A percentile compares a stretch with the other conserved stretches of the same genome.
Conservation (phyloP, 192 early-diverging fungal species). For the Coemansia reversa region DNA sequence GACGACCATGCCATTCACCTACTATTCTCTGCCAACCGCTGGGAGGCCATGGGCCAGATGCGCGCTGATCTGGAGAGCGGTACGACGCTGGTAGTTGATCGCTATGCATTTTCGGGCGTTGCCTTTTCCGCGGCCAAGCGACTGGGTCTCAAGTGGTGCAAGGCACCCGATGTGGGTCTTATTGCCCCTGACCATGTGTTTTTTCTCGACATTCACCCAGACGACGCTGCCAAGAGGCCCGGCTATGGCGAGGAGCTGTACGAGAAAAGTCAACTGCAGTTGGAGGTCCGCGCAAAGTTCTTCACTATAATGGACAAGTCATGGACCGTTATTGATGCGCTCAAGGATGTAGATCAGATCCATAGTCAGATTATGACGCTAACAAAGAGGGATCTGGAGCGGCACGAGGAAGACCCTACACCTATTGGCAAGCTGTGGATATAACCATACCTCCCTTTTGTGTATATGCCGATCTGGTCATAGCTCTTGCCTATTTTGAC, state of each 20-base stretch:
- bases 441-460: background rate
- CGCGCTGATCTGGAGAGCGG: conserved; percentile 62
- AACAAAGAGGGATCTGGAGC: conserved; percentile 30
- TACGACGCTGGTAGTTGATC: conserved; percentile 80
- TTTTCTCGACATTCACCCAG: conserved; percentile 79
- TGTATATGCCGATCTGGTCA: background rate
- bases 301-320: conserved; percentile 58
- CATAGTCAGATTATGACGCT: conserved; percentile 42
- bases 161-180: conserved; percentile 79
- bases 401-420: conserved; percentile 27
- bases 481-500: background rate
- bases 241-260: conserved; percentile 95
- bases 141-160: conserved; percentile 86
- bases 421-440: conserved; percentile 44
- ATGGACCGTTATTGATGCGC: conserved; percentile 51
- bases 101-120: conserved; percentile 95
- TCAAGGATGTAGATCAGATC: conserved; percentile 37
- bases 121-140: conserved; percentile 90
- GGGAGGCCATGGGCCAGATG: conserved; percentile 79
- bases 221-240: conserved; percentile 71
- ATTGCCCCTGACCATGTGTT: conserved; percentile 83
- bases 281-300: conserved; percentile 72
- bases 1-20: conserved; percentile 86
- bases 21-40: conserved; percentile 95
- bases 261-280: conserved; percentile 82